Conservation (phyloP, 495 filamentous ascomycete genomes). For the Xylaria cubensis region DNA sequence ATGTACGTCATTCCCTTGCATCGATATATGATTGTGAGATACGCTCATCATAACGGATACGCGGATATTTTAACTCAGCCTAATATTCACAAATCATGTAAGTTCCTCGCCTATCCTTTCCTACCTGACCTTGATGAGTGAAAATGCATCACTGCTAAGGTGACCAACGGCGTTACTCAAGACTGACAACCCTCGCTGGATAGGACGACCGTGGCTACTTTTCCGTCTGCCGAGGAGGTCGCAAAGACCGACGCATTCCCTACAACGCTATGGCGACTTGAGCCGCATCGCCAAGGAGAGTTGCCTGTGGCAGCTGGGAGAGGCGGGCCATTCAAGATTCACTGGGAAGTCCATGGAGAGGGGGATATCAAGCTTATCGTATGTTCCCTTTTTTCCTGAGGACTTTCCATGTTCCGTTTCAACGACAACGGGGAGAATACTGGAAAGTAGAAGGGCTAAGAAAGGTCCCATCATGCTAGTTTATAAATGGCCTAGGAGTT, state of each 20-base stretch:
- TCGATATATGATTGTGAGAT: not conserved
- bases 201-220: constrained; percentile 25
- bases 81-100: not conserved
- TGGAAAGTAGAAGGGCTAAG: not conserved
- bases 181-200: not conserved
- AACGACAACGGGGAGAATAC: not conserved
- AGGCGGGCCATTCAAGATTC: constrained; percentile 73
- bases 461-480: constrained; percentile 41
- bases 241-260: constrained; percentile 53
- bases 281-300: constrained; percentile 62
- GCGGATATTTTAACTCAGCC: not conserved
- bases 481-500: constrained; percentile 70
- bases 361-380: constrained; percentile 75
- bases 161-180: not conserved
- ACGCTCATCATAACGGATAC: not conserved
- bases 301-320: constrained; percentile 66
- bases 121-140: not conserved
- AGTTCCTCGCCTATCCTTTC: not conserved
- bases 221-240: constrained; percentile 50
- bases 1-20: no score
- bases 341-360: constrained; percentile 79
- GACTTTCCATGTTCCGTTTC: not conserved
- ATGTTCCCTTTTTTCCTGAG: constrained; percentile 43
- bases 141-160: not conserved
- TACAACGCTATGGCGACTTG: constrained; percentile 66